A percentile compares a stretch with the other conserved stretches of the same genome.
phyloP scores from a whole-genome alignment of 2,329 filamentous ascomycete species.

The Calonectria honghensis region DNA sequence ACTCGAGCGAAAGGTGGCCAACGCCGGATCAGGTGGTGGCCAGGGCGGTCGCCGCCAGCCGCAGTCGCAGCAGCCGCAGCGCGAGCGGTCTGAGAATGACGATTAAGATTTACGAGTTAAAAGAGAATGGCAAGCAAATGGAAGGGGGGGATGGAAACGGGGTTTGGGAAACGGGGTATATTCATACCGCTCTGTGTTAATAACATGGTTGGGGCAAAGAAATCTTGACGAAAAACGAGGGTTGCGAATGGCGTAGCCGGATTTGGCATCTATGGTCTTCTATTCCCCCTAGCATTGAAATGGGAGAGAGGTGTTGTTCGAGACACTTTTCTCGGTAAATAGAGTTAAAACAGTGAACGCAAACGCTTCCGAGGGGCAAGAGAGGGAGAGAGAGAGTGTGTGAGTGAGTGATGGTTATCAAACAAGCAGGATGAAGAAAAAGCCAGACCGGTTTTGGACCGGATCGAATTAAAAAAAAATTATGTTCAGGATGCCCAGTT shows the following conservation, averaged over 20 bases:
- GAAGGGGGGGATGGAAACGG: conserved; percentile 29
- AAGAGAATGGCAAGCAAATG: conserved; percentile 38
- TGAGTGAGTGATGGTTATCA: conserved; percentile 1
- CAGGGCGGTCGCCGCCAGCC: conserved; percentile 60
- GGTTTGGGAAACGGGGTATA: conserved; percentile 49
- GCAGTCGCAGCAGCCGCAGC: conserved; percentile 50
- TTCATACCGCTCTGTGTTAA: conserved; percentile 58
- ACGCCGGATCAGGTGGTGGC: conserved; percentile 61
- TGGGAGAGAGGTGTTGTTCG: conserved; percentile 32
- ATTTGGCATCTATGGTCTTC: conserved; percentile 59
- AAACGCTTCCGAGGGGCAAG: conserved; percentile 27
- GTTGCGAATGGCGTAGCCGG: conserved; percentile 62
- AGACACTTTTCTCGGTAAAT: conserved; percentile 40
- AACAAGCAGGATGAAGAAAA: not conserved
- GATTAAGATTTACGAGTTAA: conserved; percentile 64
- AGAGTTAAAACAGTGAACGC: conserved; percentile 42
- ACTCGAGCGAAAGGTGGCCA: conserved; percentile 79
- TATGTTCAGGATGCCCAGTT: not conserved
- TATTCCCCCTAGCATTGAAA: conserved; percentile 48
- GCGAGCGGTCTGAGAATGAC: conserved; percentile 73
- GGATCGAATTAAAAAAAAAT: not conserved
- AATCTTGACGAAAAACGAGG: conserved; percentile 56
- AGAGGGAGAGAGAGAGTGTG: not conserved
- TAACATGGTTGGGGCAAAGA: conserved; percentile 56
- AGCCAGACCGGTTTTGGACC: not conserved